Base-by-base conservation (phyloP, 2,329 filamentous ascomycete genomes). In the Clonostachys byssicola region DNA sequence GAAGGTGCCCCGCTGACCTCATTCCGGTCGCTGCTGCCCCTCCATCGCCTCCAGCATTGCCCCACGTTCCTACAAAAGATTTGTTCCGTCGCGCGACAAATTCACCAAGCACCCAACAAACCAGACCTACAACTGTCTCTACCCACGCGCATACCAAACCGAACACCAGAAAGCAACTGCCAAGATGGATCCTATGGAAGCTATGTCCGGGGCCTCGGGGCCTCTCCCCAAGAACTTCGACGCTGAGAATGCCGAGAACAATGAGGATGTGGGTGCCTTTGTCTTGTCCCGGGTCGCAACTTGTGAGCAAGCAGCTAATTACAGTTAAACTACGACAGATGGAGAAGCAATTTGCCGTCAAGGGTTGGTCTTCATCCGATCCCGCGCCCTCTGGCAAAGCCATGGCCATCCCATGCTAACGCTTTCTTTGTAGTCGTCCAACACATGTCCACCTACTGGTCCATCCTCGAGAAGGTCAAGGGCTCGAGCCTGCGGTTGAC, bases 301-400 rank as follows among this genome's bases (percentile, higher is more conserved):
- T 30, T 30, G 23, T 30, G 18, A 46, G 20, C 14, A 18, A 12
- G n/a, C 34, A 48, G 30, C 45, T 48, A 42, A 51, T 42, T 36
- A 44, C 33, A 42, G 42, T 18, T 42, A 30, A 30, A 30, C 23
- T 20, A 51, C 42, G 12, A 7, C 17, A 95, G 89, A 96, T 99
- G 66, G 94, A 99, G 80, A 96, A 96, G 79, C 94, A 97, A 70
- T 99, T 99, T 62, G 94, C 94, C 33, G 94, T 99, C 60, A 97
- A 97, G 77, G 88, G 88, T 90, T 60, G 42, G 62, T 3, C 14
- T 5, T n/a, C 20, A 9, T 14, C 30, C 13, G 6, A 16, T 12
- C 35, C 20, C 14, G 49, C 44, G 16, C 20, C 40, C 17, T 2
- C 16, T 34, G 9, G 23, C 23, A 30, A 97, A 97, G 77, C 87